phyloP scores from a whole-genome alignment of 306 rosid species.

The Mimosa pudica region DNA sequence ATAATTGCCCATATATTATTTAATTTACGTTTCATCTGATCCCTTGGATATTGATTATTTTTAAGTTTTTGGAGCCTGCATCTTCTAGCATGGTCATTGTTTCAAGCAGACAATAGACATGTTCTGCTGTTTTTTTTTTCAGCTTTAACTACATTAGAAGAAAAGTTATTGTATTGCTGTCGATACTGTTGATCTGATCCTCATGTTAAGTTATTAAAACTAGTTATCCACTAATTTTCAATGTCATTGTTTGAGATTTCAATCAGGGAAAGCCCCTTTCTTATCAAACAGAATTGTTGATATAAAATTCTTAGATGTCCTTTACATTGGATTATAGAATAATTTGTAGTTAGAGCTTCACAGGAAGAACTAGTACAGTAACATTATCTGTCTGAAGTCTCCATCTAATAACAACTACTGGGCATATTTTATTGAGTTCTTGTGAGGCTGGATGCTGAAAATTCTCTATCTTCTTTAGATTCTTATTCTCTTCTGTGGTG shows the following conservation, averaged over 20 bases:
- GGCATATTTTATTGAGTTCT: conserved; percentile 22
- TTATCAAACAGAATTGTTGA: background rate
- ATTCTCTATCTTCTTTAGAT: background rate
- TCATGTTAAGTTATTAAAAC: background rate
- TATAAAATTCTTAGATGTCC: background rate
- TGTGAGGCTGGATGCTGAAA: conserved; percentile 14
- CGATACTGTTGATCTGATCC: background rate
- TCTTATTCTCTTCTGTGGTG: background rate
- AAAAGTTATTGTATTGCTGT: background rate
- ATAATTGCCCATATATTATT: conserved; percentile 1
- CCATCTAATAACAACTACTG: background rate
- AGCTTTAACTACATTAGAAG: background rate
- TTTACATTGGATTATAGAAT: background rate
- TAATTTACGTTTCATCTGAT: background rate
- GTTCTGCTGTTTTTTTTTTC: background rate
- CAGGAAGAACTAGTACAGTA: background rate
- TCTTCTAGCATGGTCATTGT: background rate
- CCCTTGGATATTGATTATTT: background rate
- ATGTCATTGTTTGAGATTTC: background rate
- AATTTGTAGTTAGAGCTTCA: background rate
- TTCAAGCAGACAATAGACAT: background rate
- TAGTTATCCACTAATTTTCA: background rate
- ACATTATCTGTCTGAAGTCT: background rate
- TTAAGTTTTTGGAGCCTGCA: conserved; percentile 14
- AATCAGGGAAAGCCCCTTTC: background rate